phyloP scores from a whole-genome alignment of 139 green algal species.

The Chlamydomonas incerta region DNA sequence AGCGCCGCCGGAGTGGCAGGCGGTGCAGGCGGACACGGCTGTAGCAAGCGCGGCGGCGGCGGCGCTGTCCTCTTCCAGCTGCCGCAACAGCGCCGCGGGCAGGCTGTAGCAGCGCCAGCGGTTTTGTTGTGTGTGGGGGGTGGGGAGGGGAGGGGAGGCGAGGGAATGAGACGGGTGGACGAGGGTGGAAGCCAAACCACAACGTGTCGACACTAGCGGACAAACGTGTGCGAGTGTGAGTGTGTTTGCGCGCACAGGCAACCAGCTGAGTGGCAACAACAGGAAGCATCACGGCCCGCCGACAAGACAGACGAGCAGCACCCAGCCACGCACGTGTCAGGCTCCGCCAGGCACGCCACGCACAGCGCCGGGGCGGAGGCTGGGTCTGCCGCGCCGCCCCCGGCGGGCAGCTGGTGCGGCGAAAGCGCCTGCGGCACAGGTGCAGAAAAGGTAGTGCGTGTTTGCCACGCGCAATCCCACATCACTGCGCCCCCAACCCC shows the following conservation, averaged over 20 bases:
- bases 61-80: background rate
- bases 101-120: background rate
- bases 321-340: conserved; percentile 1
- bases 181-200: too few species aligned
- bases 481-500: background rate
- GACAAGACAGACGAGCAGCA: too few species aligned
- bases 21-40: conserved; percentile 53
- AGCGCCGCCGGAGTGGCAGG: conserved; percentile 73
- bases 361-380: conserved; percentile 59
- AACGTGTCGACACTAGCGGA: too few species aligned
- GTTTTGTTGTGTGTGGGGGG: too few species aligned
- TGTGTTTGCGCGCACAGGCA: background rate
- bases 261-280: background rate
- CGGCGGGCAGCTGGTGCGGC: background rate
- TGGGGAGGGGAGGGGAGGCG: background rate
- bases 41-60: background rate
- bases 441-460: background rate
- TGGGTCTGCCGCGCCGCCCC: background rate
- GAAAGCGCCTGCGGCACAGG: background rate
- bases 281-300: too few species aligned
- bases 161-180: too few species aligned
- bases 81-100: background rate
- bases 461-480: too few species aligned
- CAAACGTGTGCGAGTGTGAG: too few species aligned
- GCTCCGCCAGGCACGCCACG: conserved; percentile 41